Conservation (phyloP, 2,329 filamentous ascomycete species). For the Clonostachys rosea region DNA sequence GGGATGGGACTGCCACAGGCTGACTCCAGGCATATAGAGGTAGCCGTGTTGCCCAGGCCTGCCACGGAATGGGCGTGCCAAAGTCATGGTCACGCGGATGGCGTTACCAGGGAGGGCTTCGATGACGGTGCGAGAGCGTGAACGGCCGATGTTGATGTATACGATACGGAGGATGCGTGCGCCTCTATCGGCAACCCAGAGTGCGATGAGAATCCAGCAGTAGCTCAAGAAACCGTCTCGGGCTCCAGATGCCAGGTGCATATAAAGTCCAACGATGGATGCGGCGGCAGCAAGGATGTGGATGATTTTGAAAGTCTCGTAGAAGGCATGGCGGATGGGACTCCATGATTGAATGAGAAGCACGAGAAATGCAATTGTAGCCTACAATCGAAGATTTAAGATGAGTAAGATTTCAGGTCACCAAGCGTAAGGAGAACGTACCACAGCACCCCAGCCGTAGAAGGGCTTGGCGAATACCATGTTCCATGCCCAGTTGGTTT, state of each 20-base stretch:
- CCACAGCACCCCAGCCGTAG: slow-evolving; percentile 60
- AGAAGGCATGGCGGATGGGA: slow-evolving; percentile 70
- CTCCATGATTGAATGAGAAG: slow-evolving; percentile 67
- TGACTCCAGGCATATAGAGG: slow-evolving; percentile 69
- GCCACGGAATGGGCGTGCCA: slow-evolving; percentile 75
- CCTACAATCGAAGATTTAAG: slow-evolving; percentile 28
- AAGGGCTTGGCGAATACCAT: slow-evolving; percentile 31
- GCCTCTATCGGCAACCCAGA: slow-evolving; percentile 64
- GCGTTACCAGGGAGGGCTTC: slow-evolving; percentile 75
- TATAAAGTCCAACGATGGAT: slow-evolving; percentile 60
- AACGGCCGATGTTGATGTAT: slow-evolving; percentile 62
- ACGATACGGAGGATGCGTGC: slow-evolving; percentile 54
- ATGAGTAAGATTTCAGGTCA: background rate
- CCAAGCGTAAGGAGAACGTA: slow-evolving; percentile 28
- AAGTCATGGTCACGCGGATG: slow-evolving; percentile 65
- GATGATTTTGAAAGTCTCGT: slow-evolving; percentile 71
- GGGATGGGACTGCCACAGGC: slow-evolving; percentile 71
- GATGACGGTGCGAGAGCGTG: slow-evolving; percentile 64
- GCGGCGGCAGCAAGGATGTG: slow-evolving; percentile 62
- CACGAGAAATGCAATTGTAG: slow-evolving; percentile 53
- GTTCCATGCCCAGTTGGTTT: slow-evolving; percentile 42
- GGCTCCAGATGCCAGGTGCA: slow-evolving; percentile 54
- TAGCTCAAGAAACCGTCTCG: slow-evolving; percentile 50
- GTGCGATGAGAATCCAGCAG: slow-evolving; percentile 54
- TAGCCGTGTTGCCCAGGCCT: slow-evolving; percentile 75